Base-by-base conservation (phyloP, 768 basidiomycete genomes). In the Suillus paluster region DNA sequence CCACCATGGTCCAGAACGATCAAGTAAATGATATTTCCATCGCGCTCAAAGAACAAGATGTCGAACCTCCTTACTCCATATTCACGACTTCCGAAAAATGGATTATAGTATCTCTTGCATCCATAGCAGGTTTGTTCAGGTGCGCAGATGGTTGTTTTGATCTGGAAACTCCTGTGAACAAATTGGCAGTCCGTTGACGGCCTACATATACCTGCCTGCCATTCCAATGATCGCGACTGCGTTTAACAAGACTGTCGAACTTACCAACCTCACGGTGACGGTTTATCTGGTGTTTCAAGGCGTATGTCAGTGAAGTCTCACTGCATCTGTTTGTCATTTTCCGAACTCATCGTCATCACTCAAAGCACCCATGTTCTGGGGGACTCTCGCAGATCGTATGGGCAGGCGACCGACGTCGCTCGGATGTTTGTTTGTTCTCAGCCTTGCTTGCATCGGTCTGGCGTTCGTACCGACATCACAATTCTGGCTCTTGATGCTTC, bases 221-320 rank as follows among this genome's bases (percentile, higher is more conserved):
- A 87, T 94, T 41, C 92, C 91, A 0, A 79, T 82, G 0, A 74
- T 94, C 19, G 79, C 86, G 0, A 63, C 65, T 9, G 81, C 74
- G 3, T 84, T 94, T 67, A 71, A 86, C 64, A 83, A 85, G 60
- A 84, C 86, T 0, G 81, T 81, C 5, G 88, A 90, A 67, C 77
- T 86, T 5, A 91, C 92, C 52, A 92, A 92, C 69, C 70, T 93
- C 38, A 92, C 91, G 6, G 87, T 92, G n/a, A 85, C 84, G 0
- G 71, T 83, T 27, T 84, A 84, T 67, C 79, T 86, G 75, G 67
- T 81, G 8, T 66, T 80, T 38, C 77, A 78, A 57, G 79, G 77
- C 10, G 54, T 80, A 11, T 72, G 34, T 59, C 38, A 52, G 49
- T 52, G n/a, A 54, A 36, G 21, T 34, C 21, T 25, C 6, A 9